A percentile compares a stretch with the other conserved stretches of the same genome.
Conservation (phyloP, 257 asterid genomes). For the Nicotiana undulata region DNA sequence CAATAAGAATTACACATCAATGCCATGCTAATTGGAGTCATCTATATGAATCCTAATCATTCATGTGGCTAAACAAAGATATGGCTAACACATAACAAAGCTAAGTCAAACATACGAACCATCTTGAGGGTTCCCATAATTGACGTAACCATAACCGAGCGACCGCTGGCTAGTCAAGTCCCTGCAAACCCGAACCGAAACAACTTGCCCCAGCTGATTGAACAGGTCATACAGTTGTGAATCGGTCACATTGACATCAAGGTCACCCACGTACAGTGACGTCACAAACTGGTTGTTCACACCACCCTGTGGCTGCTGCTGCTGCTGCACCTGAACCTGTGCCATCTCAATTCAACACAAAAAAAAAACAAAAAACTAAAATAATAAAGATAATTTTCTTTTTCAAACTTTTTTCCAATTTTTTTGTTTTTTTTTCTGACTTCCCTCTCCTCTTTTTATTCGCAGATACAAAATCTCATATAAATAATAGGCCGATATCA, state of each 20-base stretch:
- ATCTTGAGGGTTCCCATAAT: constrained; percentile 65
- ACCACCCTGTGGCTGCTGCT: constrained; percentile 46
- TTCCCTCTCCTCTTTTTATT: constrained; percentile 97
- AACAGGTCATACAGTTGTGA: constrained; percentile 84
- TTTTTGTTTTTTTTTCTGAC: constrained; percentile 29
- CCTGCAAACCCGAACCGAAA: constrained; percentile 89
- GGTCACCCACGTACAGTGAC: constrained; percentile 87
- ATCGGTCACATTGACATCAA: constrained; percentile 67
- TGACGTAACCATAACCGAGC: constrained; percentile 92
- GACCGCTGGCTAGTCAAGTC: constrained; percentile 66
- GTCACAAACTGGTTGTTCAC: constrained; percentile 56
- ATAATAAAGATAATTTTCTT: constrained; percentile 6
- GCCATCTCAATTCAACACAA: constrained; percentile 46
- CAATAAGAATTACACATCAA: not conserved
- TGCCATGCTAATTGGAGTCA: not conserved
- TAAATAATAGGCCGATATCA: not conserved
- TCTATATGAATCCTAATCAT: not conserved
- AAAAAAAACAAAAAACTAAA: not conserved
- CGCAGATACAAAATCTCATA: constrained; percentile 16
- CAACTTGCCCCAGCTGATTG: constrained; percentile 79
- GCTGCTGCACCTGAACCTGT: constrained; percentile 73
- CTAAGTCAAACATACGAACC: constrained; percentile 35
- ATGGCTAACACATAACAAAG: not conserved
- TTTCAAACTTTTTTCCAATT: constrained; percentile 25
- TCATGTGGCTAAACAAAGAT: not conserved